A percentile compares a stretch with the other conserved stretches of the same genome.
phyloP scores from a whole-genome alignment of 352 stramenopile genomes.

The Pythium aphanidermatum region DNA sequence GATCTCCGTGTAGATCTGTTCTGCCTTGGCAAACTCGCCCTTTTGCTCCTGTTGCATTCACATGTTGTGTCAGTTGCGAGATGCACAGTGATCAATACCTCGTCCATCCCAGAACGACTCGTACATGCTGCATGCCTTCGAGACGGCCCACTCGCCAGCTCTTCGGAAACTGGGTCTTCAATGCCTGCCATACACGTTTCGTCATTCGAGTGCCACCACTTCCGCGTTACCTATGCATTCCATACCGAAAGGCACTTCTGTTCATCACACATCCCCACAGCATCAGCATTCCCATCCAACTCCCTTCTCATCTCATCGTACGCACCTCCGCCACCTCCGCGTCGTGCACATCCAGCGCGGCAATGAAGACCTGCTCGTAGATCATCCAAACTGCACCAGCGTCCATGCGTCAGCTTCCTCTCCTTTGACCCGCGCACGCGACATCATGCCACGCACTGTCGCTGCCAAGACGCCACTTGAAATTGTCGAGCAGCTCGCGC shows the following conservation, averaged over 20 bases:
- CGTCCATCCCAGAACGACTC: background rate
- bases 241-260: slow-evolving; percentile 20
- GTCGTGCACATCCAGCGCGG: slow-evolving; percentile 31
- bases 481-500: slow-evolving; percentile 26
- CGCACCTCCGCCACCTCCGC: slow-evolving; percentile 18
- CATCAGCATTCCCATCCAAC: background rate
- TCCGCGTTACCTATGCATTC: background rate
- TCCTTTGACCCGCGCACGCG: too few relatives aligned
- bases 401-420: background rate
- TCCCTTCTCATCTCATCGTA: background rate
- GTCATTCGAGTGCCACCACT: background rate
- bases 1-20: slow-evolving; percentile 33
- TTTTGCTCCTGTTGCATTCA: slow-evolving; percentile 23
- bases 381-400: slow-evolving; percentile 24
- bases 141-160: slow-evolving; percentile 29
- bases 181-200: background rate
- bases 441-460: slow-evolving; percentile 11
- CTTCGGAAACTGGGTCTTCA: slow-evolving; percentile 33
- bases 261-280: background rate
- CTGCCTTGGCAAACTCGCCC: slow-evolving; percentile 31
- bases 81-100: background rate
- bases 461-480: slow-evolving; percentile 28
- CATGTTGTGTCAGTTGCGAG: too few relatives aligned
- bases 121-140: slow-evolving; percentile 28
- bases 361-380: slow-evolving; percentile 37